Percentiles rank a stretch among this genome's conserved stretches.
Evolutionary conservation across 345 rosid genomes (phyloP).

Genomic region (Eucalyptus melliodora): DNA sequence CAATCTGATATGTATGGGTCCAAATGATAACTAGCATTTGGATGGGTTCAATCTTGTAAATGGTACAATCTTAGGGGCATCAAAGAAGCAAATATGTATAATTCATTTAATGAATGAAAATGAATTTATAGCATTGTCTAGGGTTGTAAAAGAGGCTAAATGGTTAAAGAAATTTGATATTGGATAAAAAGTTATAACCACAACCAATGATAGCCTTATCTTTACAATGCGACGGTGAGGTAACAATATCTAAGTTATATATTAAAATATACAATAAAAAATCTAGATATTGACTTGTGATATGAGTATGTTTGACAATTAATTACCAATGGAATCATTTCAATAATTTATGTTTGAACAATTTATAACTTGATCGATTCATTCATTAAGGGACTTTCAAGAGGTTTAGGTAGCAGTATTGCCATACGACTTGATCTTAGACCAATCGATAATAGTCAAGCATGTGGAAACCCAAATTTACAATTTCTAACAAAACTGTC

Average conservation of each 20-base stretch:
- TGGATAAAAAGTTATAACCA: not conserved
- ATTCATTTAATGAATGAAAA: not conserved
- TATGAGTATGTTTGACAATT: not conserved
- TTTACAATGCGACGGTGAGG: fast-evolving
- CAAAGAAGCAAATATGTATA: not conserved
- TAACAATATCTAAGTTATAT: not conserved
- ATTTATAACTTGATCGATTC: not conserved
- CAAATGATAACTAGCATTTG: no score
- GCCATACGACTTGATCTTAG: not conserved
- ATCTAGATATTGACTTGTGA: not conserved
- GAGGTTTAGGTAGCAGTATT: not conserved
- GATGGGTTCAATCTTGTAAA: not conserved
- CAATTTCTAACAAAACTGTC: not conserved
- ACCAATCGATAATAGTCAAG: not conserved
- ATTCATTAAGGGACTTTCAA: not conserved
- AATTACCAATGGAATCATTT: no score
- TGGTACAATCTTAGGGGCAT: not conserved
- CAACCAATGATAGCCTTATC: not conserved
- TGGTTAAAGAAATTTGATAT: not conserved
- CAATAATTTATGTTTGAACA: not conserved
- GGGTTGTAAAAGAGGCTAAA: not conserved
- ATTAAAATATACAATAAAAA: no score
- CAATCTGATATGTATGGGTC: no score
- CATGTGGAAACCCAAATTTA: not conserved
- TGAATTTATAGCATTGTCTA: not conserved